Conservation (phyloP, 768 basidiomycete genomes). For the Naganishia vishniacii region DNA sequence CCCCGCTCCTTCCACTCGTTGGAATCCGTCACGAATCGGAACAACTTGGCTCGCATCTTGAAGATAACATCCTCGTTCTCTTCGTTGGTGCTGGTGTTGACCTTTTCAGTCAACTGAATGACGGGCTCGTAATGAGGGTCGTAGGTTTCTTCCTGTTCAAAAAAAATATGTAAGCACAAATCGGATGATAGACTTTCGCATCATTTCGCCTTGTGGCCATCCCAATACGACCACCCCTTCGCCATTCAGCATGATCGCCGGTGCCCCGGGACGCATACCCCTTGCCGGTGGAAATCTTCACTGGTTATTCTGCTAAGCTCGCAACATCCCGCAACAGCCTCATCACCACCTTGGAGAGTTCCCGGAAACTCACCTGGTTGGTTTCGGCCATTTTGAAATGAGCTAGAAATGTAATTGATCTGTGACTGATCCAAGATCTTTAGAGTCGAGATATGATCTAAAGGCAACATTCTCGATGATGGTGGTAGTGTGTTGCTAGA, state of each 20-base stretch:
- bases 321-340: neutral
- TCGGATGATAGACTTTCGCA: neutral
- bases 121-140: conserved; percentile 94
- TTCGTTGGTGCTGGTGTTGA: conserved; percentile 89
- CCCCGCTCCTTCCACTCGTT: conserved; percentile 98
- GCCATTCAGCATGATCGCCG: neutral
- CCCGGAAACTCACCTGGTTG: neutral
- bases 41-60: conserved; percentile 99
- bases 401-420: too few species aligned
- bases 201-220: neutral
- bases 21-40: conserved; percentile 73
- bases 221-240: neutral
- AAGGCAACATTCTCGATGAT: neutral
- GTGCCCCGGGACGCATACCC: too few species aligned
- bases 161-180: neutral
- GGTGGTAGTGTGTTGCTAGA: neutral
- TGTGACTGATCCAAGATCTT: neutral
- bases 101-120: conserved; percentile 89
- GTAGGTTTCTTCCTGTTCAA: conserved; percentile 60
- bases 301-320: too few species aligned
- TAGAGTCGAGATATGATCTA: neutral
- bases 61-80: conserved; percentile 88
- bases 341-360: neutral
- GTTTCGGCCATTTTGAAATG: neutral
- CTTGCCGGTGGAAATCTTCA: too few species aligned